Evolutionary conservation across 1,284 basidiomycete genomes (phyloP), one percentile per base, ranked within the genome.

Genomic region (Pseudozyma sp.): DNA sequence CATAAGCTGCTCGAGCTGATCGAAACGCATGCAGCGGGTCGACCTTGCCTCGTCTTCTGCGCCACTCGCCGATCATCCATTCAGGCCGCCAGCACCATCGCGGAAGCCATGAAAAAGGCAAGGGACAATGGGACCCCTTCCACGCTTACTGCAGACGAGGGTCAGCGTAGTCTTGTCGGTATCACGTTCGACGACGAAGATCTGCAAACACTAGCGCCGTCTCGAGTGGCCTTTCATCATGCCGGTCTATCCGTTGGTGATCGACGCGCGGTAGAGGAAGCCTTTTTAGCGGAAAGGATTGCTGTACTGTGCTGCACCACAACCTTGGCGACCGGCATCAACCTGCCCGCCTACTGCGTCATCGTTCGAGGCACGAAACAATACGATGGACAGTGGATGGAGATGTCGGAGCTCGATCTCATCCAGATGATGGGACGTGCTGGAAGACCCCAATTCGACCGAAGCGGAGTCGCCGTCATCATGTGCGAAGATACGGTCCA

Each of bases 391-490:
- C 65, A 61, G 12, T 79, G 76, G 79, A 52, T 36, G 36, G 77
- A 82, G 39, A 59, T 80, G 44, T 60, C 70, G 7, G 81, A 82
- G 25, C 64, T 82, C 9, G 79, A 81, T 44, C 34, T 82, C 13
- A 69, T 81, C 14, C 81, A 82, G 91, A 94, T 85, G 93, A 93
- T 87, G 72, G 88, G 88, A 0, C 81, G 88, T 40, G 86, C 97
- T 88, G 96, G 95, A 7, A 89, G 96, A 19, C 95, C 96, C 14
- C 95, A 97, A 85, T 98, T 93, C 81, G 95, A 93, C 90, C 80
- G 60, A 68, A 66, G 66, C 4, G 83, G 85, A 53, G 66, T 83
- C 10, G 74, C 76, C 12, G 79, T 81, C 16, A 73, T 82, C 60
- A 76, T 82, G 71, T 79, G 77, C n/a, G 79, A 81, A 51, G 52